Conservation (phyloP, 1,139 yeast genomes). For the Hemisphaericaspora xylanilytica region DNA sequence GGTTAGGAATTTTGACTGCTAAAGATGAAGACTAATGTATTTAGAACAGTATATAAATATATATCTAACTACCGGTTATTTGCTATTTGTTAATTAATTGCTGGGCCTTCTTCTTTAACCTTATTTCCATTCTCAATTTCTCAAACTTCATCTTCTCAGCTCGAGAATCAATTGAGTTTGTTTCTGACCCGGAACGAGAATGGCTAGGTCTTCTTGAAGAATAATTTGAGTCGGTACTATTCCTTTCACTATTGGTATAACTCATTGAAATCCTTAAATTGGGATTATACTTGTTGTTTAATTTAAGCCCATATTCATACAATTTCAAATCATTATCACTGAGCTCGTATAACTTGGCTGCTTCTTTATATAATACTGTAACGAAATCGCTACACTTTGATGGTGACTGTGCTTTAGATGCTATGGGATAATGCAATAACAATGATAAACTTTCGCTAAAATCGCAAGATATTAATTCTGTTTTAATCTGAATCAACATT, state of each 20-base stretch:
- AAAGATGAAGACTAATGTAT: neutral
- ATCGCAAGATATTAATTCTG: slow-evolving; percentile 51
- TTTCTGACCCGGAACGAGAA: neutral
- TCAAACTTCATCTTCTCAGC: slow-evolving; percentile 43
- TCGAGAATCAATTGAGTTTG: slow-evolving; percentile 15
- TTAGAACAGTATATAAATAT: neutral
- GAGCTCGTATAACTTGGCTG: slow-evolving; percentile 27
- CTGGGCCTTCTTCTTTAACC: slow-evolving; percentile 45
- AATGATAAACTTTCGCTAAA: slow-evolving; percentile 61
- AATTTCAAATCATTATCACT: slow-evolving; percentile 38
- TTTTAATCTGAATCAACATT: slow-evolving; percentile 49
- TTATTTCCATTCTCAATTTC: slow-evolving; percentile 42
- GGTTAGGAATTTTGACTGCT: neutral
- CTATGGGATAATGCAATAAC: slow-evolving; percentile 57
- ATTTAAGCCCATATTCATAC: slow-evolving; percentile 39
- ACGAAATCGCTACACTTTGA: slow-evolving; percentile 20
- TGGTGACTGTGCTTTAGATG: slow-evolving; percentile 15
- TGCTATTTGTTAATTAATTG: slow-evolving; percentile 26
- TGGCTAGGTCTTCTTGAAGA: slow-evolving; percentile 16
- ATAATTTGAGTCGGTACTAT: slow-evolving; percentile 20
- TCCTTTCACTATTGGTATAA: slow-evolving; percentile 20
- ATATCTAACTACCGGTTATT: neutral
- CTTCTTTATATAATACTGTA: slow-evolving; percentile 28
- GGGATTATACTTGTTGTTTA: slow-evolving; percentile 37
- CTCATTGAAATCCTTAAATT: slow-evolving; percentile 35